Evolutionary conservation across 1,284 basidiomycete species (phyloP), one percentile per base, ranked within the genome.

Genomic region (Rhodofomes roseus): DNA sequence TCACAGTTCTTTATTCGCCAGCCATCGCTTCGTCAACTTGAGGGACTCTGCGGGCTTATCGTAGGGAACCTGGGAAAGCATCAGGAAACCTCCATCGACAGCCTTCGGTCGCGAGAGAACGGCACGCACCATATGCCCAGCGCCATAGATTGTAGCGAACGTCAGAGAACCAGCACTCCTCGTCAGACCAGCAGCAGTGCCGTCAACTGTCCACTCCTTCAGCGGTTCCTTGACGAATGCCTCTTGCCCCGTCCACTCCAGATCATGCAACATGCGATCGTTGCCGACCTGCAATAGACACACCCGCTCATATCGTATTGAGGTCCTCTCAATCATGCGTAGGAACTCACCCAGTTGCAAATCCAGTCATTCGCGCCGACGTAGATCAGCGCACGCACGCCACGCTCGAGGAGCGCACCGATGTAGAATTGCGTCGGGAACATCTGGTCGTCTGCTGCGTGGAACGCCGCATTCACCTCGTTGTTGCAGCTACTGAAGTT

Each of bases 301-400:
- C 16, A 4, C 14, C 9, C 23, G 12, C 12, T 54, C 31, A 25
- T 54, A 16, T 5, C 2, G 16, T 4, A 14, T 27, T 8, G 43
- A 44, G 3, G 2, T 5, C 1, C 12, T 16, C 9, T 25, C 9
- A 25, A 48, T 25, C 22, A 23, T 12, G 50, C 12, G n/a, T n/a
- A n/a, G n/a, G n/a, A 11, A 22, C 65, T 22, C 46, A 91, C 73
- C 80, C 86, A 87, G 71, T 91, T 92, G 69, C 89, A 92, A 61
- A 89, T 86, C 78, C 81, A 90, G 70, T 92, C 90, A 59, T 85
- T 83, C 2, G 79, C 80, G 1, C 90, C 90, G 4, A 86, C 87
- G 65, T 92, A 92, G 60, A 93, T 84, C 18, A 95, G 80, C 4
- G 88, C 85, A 7, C 82, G 76, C 27, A 95, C 76, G 1, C 84